phyloP scores from a whole-genome alignment of 495 filamentous ascomycete species.

The Hypoxylon trugodes region DNA sequence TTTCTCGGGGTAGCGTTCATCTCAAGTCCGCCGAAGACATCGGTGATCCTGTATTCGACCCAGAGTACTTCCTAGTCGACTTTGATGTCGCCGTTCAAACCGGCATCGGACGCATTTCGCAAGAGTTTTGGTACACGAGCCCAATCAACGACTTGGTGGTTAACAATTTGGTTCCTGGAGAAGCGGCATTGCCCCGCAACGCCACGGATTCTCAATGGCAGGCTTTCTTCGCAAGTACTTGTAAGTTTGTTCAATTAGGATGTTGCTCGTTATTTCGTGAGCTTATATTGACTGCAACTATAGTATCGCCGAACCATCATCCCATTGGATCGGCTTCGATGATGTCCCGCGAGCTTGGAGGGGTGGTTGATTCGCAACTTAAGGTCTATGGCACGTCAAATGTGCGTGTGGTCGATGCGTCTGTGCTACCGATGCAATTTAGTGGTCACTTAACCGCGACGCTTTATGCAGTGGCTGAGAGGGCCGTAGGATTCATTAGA shows the following conservation, averaged over 20 bases:
- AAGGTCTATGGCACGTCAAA: conserved; percentile 62
- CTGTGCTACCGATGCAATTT: conserved; percentile 57
- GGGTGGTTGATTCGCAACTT: conserved; percentile 60
- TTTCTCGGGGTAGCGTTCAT: conserved; percentile 55
- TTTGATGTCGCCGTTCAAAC: conserved; percentile 46
- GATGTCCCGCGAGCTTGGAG: conserved; percentile 49
- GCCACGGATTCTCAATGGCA: conserved; percentile 45
- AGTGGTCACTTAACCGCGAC: conserved; percentile 57
- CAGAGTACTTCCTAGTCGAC: conserved; percentile 44
- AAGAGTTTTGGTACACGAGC: conserved; percentile 40
- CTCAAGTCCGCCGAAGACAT: conserved; percentile 50
- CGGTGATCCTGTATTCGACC: conserved; percentile 45
- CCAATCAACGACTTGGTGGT: conserved; percentile 31
- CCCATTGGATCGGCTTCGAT: conserved; percentile 51
- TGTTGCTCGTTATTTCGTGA: not conserved
- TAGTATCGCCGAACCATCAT: conserved; percentile 43
- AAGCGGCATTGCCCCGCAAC: conserved; percentile 32
- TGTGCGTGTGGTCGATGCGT: conserved; percentile 63
- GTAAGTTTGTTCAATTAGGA: conserved; percentile 30
- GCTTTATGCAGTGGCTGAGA: conserved; percentile 64
- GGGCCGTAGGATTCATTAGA: conserved; percentile 60
- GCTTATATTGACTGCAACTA: not conserved
- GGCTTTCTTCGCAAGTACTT: conserved; percentile 25
- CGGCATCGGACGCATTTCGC: conserved; percentile 32
- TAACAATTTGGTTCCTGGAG: conserved; percentile 19